Base-by-base conservation (phyloP, 2,329 filamentous ascomycete genomes). In the Hypoxylon sp. region DNA sequence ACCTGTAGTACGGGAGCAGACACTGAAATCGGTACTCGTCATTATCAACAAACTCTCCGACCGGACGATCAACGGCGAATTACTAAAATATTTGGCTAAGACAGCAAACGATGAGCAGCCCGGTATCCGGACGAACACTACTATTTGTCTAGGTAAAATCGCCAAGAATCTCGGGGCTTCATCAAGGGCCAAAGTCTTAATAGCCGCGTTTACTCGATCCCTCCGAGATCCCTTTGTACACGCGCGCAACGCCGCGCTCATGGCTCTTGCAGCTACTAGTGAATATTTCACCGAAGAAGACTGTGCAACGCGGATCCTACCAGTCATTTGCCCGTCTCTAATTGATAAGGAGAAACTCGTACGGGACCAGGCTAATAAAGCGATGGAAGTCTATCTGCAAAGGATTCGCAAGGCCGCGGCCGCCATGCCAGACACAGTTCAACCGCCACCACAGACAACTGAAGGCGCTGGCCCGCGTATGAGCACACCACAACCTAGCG, bases 31-130 rank as follows among this genome's bases (percentile, higher is more conserved):
- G 17, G 93, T 99, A 0, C 85, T 99, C 6, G 90, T 92, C 0
- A 88, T 99, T 49, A 91, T 98, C 61, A 85, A 86, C 28, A 99
- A 99, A 80, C 85, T 99, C 0, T 97, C 94, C 1, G 96, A 99
- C 75, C 89, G 96, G 38, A 92, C 92, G 6, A 91, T 98, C 73
- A 99, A 99, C 73, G 95, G 96, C 59, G 96, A 99, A 73, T 85
- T 99, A 10, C 83, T 99, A 21, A 92, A 92, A 74, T 91, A 97
- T 76, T 86, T 99, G 28, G 96, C 96, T 46, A 98, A 97, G 79
- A 98, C 95, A 1, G 94, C 96, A 49, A 99, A 98, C 74, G 96
- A 99, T 69, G 96, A 98, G 74, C 95, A 99, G 76, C 94, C 96
- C 0, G 96, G 96, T 0, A 99, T 99, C 71, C 89, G 96, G 68